Evolutionary conservation across 1,284 basidiomycete genomes (phyloP).

Genomic region (Porogramme epimiltina): DNA sequence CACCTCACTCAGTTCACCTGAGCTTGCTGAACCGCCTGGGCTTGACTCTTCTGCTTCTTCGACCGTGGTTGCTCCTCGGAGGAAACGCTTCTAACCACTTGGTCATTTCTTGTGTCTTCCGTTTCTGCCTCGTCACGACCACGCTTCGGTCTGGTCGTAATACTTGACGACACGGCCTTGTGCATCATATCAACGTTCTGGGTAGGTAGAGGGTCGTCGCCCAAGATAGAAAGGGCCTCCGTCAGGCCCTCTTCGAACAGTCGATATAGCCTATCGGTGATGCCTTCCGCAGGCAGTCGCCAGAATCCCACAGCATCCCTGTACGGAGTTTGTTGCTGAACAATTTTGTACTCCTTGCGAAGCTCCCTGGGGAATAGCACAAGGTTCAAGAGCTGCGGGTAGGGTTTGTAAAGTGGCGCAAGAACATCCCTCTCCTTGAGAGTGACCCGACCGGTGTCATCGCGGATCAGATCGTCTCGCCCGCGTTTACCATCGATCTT

Average conservation of each 20-base stretch:
- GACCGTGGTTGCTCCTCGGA: no score
- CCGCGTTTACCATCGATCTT: neutral
- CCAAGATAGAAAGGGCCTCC: neutral
- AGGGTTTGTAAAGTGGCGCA: neutral
- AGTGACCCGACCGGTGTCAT: neutral
- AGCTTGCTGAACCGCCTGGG: no score
- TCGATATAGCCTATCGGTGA: neutral
- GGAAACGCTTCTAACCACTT: no score
- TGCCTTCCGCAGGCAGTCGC: neutral
- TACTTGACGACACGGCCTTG: no score
- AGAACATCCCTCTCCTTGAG: neutral
- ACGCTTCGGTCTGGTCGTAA: no score
- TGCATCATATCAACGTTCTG: neutral
- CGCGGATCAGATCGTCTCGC: neutral
- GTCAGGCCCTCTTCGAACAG: neutral
- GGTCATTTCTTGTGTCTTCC: no score
- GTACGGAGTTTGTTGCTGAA: neutral
- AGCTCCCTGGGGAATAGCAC: neutral
- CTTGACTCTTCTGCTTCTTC: no score
- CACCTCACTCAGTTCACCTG: no score
- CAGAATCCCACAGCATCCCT: neutral
- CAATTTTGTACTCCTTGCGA: neutral
- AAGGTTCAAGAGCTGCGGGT: neutral
- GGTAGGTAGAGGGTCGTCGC: neutral
- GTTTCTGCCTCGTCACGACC: no score